These are phyloP conservation scores for Trametes villosa DNA, from an alignment of 768 basidiomycete genomes.

Conservation along the genomic window DNA sequence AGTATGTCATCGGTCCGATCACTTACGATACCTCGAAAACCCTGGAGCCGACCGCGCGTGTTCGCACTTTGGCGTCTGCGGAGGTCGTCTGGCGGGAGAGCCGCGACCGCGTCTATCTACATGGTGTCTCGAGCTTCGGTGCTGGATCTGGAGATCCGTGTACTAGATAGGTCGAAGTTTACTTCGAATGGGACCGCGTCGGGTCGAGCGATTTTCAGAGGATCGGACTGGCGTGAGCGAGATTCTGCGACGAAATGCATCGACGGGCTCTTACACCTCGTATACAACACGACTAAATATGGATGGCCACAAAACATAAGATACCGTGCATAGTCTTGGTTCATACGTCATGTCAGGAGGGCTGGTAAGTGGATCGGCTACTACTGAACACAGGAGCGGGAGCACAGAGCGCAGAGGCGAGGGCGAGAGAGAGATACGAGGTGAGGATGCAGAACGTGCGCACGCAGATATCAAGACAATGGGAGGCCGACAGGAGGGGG, in stretches of 20 bases:
- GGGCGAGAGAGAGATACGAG: conserved; percentile 16
- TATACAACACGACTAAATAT: conserved; percentile 32
- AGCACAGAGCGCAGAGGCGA: conserved; percentile 15
- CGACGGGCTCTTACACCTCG: conserved; percentile 23
- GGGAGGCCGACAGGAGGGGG: conserved; percentile 4
- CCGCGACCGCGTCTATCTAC: no score
- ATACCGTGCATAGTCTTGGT: conserved; percentile 31
- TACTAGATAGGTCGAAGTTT: no score
- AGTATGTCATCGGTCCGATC: no score
- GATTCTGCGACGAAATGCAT: conserved; percentile 17
- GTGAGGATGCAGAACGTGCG: conserved; percentile 17
- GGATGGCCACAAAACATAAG: conserved; percentile 25
- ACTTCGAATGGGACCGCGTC: no score
- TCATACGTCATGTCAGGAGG: conserved; percentile 26
- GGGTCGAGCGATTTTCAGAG: no score
- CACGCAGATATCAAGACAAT: conserved; percentile 23
- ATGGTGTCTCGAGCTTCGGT: no score
- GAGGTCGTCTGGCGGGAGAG: no score
- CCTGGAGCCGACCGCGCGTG: no score
- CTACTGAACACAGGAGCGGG: conserved; percentile 21
- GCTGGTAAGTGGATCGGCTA: conserved; percentile 20
- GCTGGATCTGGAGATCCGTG: no score
- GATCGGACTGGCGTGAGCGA: neutral
- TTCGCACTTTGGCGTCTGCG: no score
- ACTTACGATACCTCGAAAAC: no score